phyloP scores from a whole-genome alignment of 2,329 filamentous ascomycete genomes.

The Fusarium brevicatenulatum region DNA sequence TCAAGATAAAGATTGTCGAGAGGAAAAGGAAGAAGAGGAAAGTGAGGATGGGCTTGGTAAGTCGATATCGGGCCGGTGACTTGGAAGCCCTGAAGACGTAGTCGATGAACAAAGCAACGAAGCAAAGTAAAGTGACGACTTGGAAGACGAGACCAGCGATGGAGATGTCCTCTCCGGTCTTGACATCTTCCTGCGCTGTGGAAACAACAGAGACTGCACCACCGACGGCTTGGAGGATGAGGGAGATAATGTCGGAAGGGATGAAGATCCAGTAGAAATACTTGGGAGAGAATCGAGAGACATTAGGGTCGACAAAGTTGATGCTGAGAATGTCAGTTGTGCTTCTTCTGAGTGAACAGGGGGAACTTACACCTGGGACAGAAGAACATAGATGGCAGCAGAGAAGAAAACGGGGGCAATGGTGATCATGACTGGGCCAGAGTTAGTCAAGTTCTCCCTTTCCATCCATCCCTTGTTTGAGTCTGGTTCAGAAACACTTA shows the following conservation, averaged over 20 bases:
- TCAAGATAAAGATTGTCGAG: conserved; percentile 65
- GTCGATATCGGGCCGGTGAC: conserved; percentile 44
- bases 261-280: conserved; percentile 45
- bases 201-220: conserved; percentile 57
- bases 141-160: conserved; percentile 63
- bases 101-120: conserved; percentile 54
- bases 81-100: conserved; percentile 51
- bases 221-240: conserved; percentile 62
- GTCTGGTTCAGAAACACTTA: conserved; percentile 45
- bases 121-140: conserved; percentile 59
- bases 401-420: conserved; percentile 47
- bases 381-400: conserved; percentile 44
- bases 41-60: conserved; percentile 52
- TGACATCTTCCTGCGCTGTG: conserved; percentile 43
- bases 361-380: conserved; percentile 43
- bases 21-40: conserved; percentile 62
- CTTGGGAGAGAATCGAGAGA: conserved; percentile 38
- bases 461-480: background rate
- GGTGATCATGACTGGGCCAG: conserved; percentile 46
- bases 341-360: background rate
- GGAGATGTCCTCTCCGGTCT: conserved; percentile 59
- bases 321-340: conserved; percentile 25
- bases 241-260: conserved; percentile 61
- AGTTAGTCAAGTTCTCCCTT: conserved; percentile 2
- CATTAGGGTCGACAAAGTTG: conserved; percentile 34